A percentile compares a stretch with the other conserved stretches of the same genome.
Evolutionary conservation across 73 alveolate species (phyloP).

Genomic region (Uronychia setigera): DNA sequence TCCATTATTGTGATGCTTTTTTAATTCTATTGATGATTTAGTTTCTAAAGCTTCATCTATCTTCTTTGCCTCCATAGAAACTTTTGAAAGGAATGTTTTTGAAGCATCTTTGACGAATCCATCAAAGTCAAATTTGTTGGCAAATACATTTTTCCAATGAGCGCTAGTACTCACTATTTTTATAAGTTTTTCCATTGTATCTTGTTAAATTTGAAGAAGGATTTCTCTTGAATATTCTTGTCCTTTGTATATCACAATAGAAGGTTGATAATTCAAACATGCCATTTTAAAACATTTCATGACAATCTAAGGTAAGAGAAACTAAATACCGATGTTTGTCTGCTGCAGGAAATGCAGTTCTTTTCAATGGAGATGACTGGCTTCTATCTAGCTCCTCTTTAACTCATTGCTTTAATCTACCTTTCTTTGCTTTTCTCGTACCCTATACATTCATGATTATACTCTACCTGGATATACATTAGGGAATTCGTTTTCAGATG

Average conservation of each 20-base stretch:
- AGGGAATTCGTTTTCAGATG: too few relatives aligned
- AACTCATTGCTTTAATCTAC: too few relatives aligned
- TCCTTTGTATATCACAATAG: background rate
- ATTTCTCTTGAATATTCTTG: background rate
- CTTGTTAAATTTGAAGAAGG: background rate
- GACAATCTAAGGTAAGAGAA: background rate
- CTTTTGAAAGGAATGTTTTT: too few relatives aligned
- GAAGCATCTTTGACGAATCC: background rate
- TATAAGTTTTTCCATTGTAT: background rate
- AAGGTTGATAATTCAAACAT: background rate
- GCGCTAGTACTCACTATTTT: background rate
- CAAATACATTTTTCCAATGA: background rate
- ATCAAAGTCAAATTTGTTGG: background rate
- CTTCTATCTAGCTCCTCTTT: too few relatives aligned
- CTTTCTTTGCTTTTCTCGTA: too few relatives aligned
- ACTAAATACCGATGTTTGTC: background rate
- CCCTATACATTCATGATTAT: too few relatives aligned
- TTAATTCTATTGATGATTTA: background rate
- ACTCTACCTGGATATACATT: too few relatives aligned
- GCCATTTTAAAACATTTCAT: background rate
- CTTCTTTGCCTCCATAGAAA: background rate
- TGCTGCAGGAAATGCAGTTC: constrained; percentile 2
- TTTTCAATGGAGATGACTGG: background rate
- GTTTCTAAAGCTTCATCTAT: background rate
- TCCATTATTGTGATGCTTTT: background rate